Base-by-base conservation (phyloP, 768 basidiomycete genomes). In the Lactarius hengduanensis region DNA sequence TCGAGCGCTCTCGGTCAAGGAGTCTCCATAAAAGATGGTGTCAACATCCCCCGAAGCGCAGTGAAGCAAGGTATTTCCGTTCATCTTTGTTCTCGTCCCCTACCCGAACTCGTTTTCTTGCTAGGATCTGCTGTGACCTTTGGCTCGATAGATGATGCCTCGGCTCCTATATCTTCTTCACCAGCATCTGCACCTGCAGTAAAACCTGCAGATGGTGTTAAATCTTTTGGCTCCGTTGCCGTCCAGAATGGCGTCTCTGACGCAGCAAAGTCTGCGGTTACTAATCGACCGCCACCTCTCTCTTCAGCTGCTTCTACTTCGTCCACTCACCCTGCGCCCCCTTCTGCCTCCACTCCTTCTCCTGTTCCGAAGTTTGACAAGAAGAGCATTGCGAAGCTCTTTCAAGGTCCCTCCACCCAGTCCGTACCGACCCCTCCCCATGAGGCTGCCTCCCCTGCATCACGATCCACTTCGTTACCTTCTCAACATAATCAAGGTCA, bases 91-190 rank as follows among this genome's bases (percentile, higher is more conserved):
- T 67, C 38, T 61, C n/a, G 32, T 57, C 45, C 0, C 57, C 68
- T 36, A 26, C 68, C 15, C 50, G 26, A 45, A 58, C 57, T 45
- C 62, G 69, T 58, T 70, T 40, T 41, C 56, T 61, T 59, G 50
- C 56, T 69, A 90, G 86, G 83, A 72, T 85, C 87, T 64, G 79
- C 84, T 61, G 88, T 96, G 71, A 90, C 89, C 59, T 95, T 96
- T 80, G 94, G 94, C 72, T 93, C 93, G 57, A 91, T 95, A 82
- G 89, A 93, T 78, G 90, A 92, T 77, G 84, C 82, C 13, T 76
- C 80, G 70, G 87, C 91, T 61, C 83, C 88, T 67, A 87, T 94
- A 72, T 91, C 92, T 41, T 90, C 92, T 56, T 92, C 92, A 10
- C 92, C 93, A 41, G 90, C 91, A 62, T 82, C 87, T 50, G 79